Conservation (phyloP, 768 basidiomycete species). For the Rhodotorula graminis region DNA sequence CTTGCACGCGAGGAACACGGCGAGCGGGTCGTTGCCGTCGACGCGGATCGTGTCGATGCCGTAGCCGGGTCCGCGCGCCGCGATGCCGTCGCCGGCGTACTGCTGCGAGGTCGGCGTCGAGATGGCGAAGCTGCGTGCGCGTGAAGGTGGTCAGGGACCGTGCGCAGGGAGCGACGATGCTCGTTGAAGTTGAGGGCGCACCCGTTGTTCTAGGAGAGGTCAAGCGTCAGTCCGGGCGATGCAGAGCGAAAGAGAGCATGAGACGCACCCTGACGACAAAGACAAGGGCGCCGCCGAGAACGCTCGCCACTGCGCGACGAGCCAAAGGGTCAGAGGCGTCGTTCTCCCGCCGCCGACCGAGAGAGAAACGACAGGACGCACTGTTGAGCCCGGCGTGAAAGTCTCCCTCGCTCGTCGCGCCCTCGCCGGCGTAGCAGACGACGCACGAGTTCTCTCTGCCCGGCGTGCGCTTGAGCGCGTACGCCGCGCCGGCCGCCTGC, state of each 20-base stretch:
- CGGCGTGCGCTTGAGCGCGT: slow-evolving; percentile 71
- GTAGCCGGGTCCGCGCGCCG: slow-evolving; percentile 83
- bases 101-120: slow-evolving; percentile 86
- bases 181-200: background rate
- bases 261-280: slow-evolving; percentile 40
- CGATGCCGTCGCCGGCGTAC: slow-evolving; percentile 87
- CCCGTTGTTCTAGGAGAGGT: slow-evolving; percentile 31
- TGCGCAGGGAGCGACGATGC: no score
- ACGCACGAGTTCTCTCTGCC: slow-evolving; percentile 70
- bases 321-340: slow-evolving; percentile 53
- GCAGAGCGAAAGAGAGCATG: slow-evolving; percentile 54
- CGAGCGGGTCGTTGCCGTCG: slow-evolving; percentile 82
- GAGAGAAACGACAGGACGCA: slow-evolving; percentile 47
- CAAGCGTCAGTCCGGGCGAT: background rate
- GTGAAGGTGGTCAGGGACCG: background rate
- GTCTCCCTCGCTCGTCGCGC: slow-evolving; percentile 85
- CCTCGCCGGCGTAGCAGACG: slow-evolving; percentile 87
- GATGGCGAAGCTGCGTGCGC: slow-evolving; percentile 63
- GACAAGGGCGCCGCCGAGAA: slow-evolving; percentile 45
- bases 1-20: slow-evolving; percentile 67
- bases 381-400: slow-evolving; percentile 80
- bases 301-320: slow-evolving; percentile 59
- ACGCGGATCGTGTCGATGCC: slow-evolving; percentile 87
- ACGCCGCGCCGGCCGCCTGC: slow-evolving; percentile 78
- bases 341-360: slow-evolving; percentile 52